Percentiles rank a stretch among this genome's conserved stretches.
Conservation (phyloP, 1,139 yeast species). For the Taphrina pruni region DNA sequence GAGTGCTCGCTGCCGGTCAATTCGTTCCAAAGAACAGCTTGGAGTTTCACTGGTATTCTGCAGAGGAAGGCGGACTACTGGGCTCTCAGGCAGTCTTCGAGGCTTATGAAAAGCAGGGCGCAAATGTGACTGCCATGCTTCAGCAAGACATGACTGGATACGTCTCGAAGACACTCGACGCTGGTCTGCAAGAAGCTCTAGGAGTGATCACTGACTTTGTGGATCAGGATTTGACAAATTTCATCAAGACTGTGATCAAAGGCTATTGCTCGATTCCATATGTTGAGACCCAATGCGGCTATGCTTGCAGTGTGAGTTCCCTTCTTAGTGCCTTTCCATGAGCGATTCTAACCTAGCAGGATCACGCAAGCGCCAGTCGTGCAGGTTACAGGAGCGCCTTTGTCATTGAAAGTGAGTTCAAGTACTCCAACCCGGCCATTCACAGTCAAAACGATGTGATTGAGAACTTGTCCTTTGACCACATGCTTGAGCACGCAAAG, state of each 20-base stretch:
- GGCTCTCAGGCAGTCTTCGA: slow-evolving; percentile 84
- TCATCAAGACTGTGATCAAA: slow-evolving; percentile 65
- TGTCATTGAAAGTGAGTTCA: slow-evolving; percentile 76
- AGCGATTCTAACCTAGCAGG: slow-evolving; percentile 50
- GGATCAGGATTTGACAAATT: slow-evolving; percentile 63
- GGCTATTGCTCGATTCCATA: slow-evolving; percentile 70
- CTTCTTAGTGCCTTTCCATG: too few species aligned
- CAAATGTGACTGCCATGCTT: slow-evolving; percentile 75
- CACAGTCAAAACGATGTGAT: slow-evolving; percentile 82
- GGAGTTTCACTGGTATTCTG: slow-evolving; percentile 93
- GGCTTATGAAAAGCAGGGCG: slow-evolving; percentile 58
- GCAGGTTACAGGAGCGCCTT: slow-evolving; percentile 84
- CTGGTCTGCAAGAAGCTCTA: slow-evolving; percentile 69
- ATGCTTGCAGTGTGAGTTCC: slow-evolving; percentile 68
- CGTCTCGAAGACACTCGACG: slow-evolving; percentile 61
- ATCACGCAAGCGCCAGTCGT: slow-evolving; percentile 84
- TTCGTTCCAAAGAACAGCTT: slow-evolving; percentile 71
- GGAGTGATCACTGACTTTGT: slow-evolving; percentile 83
- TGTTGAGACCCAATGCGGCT: slow-evolving; percentile 81
- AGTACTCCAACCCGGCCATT: slow-evolving; percentile 67
- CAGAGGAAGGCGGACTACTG: slow-evolving; percentile 90
- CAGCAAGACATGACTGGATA: slow-evolving; percentile 98
- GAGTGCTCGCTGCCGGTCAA: slow-evolving; percentile 60
- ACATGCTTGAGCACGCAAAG: slow-evolving; percentile 78
- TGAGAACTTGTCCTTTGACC: slow-evolving; percentile 76